phyloP scores from a whole-genome alignment of 441 rosid species.

The Arabidopsis hybrid region DNA sequence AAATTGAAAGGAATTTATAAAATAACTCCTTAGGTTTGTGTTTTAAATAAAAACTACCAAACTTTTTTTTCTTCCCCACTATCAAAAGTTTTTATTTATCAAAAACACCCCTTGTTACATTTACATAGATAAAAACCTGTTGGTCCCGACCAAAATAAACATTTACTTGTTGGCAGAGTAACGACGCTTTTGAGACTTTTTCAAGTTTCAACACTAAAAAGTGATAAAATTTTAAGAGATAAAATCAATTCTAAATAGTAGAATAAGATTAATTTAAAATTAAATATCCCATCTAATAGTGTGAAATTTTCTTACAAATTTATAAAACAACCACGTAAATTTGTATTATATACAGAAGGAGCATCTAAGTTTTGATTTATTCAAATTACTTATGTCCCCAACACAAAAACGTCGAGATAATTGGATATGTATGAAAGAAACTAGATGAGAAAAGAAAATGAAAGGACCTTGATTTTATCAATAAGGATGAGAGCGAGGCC shows the following conservation, averaged over 20 bases:
- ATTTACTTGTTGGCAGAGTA: background rate
- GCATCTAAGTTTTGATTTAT: background rate
- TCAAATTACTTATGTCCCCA: background rate
- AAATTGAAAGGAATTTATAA: too few species aligned
- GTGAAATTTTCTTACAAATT: too few species aligned
- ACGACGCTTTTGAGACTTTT: background rate
- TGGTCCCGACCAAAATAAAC: too few species aligned
- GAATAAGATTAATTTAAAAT: background rate
- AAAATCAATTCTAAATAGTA: background rate
- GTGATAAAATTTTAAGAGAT: background rate
- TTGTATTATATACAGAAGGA: background rate
- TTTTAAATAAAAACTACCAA: background rate
- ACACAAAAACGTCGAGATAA: background rate
- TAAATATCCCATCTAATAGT: too few species aligned
- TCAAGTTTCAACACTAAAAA: background rate
- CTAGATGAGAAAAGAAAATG: background rate
- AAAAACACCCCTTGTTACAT: background rate
- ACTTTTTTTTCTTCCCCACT: too few species aligned
- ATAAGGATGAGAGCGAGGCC: constrained; percentile 49
- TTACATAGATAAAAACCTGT: background rate
- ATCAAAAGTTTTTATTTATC: background rate
- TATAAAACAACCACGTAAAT: background rate
- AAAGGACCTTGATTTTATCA: constrained; percentile 36
- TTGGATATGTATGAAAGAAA: constrained; percentile 3
- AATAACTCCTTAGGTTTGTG: background rate